Evolutionary conservation across 257 asterid genomes (phyloP).

Genomic region (Ligustrum vulgare): DNA sequence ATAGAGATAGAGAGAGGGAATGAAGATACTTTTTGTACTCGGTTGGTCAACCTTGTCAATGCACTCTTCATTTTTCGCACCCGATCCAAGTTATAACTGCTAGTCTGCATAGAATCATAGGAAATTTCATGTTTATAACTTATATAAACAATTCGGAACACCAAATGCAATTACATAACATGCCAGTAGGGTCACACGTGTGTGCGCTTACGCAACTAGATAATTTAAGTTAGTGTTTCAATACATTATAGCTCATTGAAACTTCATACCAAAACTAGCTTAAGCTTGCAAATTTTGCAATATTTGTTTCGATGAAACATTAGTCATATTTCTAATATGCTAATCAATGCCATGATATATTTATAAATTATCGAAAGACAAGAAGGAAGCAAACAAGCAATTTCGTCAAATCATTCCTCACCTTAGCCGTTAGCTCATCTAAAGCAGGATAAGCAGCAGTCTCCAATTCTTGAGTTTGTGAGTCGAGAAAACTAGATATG

Average conservation of each 20-base stretch:
- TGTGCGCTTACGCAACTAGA: background rate
- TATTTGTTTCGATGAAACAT: background rate
- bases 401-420: background rate
- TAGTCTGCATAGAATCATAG: constrained; percentile 49
- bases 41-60: constrained; percentile 73
- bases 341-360: background rate
- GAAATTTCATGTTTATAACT: background rate
- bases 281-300: background rate
- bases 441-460: constrained; percentile 89
- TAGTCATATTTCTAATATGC: background rate
- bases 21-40: constrained; percentile 78
- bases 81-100: constrained; percentile 81
- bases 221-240: background rate
- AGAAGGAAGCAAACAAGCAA: background rate
- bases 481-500: constrained; percentile 75
- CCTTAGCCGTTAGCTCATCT: constrained; percentile 92
- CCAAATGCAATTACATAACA: background rate
- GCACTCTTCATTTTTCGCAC: constrained; percentile 85
- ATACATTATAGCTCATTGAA: background rate
- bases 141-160: background rate
- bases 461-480: constrained; percentile 79
- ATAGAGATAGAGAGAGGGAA: background rate
- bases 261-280: background rate
- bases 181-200: background rate
- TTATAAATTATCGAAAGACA: background rate